Base-by-base conservation (phyloP, 2,329 filamentous ascomycete genomes). In the Geoglossum cookeanum region DNA sequence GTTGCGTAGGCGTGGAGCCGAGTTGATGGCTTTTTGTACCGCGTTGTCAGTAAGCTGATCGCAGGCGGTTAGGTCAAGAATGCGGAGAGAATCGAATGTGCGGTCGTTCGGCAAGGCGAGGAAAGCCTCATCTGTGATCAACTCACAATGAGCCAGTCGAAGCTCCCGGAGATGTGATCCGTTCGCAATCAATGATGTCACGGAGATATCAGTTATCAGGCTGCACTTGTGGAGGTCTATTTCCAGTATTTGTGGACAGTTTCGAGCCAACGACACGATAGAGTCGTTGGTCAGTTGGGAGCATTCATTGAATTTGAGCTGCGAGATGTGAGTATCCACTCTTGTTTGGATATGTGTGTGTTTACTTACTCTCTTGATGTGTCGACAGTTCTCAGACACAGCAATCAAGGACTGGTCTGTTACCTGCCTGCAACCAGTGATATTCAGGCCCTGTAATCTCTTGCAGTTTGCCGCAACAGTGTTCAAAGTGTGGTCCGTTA, bases 231-330 rank as follows among this genome's bases (percentile, higher is more conserved):
- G 87, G 13, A 98, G 78, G 67, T 98, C 92, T 60, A 98, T 95
- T 69, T 98, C 92, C 60, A 98, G 82, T 35, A 98, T 89, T 62
- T 95, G 91, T 11, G 83, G 87, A 68, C 91, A 96, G 69, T 94
- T 80, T 51, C 83, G 76, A 4, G 92, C 91, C 67, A 98, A 94
- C 3, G 89, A 86, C 59, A 87, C 74, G 61, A 97, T 83, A 5
- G 89, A 84, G 54, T 78, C 76, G 67, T 97, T 88, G 44, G 85
- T 88, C 37, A 96, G 74, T 69, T 94, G 85, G n/a, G 72, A 70
- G 67, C 92, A 95, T 58, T 90, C 86, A 69, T 97, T 98, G 60
- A 98, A 78, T 78, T 98, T 98, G 63, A 98, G 78, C 81, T 92
- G 64, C 49, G 48, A 42, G 55, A 57, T 45, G 62, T 74, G 63